Evolutionary conservation across 139 green algal species (phyloP).

Genomic region (Astrephomene gubernaculifera): DNA sequence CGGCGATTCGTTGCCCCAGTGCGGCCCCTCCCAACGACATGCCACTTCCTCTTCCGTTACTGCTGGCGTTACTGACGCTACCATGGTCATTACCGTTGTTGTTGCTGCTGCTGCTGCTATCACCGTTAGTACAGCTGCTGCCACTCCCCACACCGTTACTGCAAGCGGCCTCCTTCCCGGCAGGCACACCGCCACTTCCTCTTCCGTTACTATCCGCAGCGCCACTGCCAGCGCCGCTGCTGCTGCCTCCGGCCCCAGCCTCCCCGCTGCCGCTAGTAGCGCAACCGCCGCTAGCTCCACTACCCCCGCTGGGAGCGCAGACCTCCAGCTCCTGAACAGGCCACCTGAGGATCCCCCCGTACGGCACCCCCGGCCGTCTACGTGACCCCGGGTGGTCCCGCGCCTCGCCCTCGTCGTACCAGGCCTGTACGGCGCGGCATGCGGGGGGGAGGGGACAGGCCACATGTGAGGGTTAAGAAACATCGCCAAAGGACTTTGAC

Average conservation of each 20-base stretch:
- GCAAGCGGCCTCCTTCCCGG: neutral
- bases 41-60: neutral
- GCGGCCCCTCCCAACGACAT: no score
- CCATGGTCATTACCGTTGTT: slow-evolving; percentile 3
- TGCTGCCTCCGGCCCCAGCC: neutral
- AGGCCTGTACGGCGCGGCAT: slow-evolving; percentile 25
- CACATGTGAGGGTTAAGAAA: no score
- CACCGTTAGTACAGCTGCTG: neutral
- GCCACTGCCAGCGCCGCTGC: neutral
- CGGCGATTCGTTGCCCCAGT: no score
- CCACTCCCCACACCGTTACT: neutral
- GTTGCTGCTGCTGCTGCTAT: neutral
- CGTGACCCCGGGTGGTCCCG: slow-evolving; percentile 56
- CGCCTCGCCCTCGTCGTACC: slow-evolving; percentile 51
- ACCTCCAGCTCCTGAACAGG: neutral
- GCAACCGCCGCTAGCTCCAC: no score
- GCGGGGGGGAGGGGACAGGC: no score
- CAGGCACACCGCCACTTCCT: neutral
- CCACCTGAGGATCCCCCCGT: neutral
- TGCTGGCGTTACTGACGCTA: neutral
- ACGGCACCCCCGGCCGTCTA: slow-evolving; percentile 2
- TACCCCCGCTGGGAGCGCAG: neutral
- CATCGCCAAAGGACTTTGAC: no score
- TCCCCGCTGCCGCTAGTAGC: neutral
- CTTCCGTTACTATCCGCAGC: neutral